Conservation (phyloP, 164 flowering plant genomes). For the Kingdonia uniflora region DNA sequence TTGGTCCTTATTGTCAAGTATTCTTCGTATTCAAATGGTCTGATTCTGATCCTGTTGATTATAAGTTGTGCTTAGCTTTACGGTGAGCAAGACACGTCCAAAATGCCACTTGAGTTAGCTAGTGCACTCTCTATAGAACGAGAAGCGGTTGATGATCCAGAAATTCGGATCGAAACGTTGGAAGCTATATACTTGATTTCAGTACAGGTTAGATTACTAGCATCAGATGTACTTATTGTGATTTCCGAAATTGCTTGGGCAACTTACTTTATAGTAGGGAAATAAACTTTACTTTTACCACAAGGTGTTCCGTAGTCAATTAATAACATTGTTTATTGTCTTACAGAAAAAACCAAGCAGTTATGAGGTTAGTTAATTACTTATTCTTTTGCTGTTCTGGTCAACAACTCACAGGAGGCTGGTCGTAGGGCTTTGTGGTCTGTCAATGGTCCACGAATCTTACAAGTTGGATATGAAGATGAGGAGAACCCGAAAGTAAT, state of each 20-base stretch:
- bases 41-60: too few species aligned
- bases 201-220: conserved; percentile 45
- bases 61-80: conserved; percentile 38
- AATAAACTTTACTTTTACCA: too few species aligned
- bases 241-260: too few species aligned
- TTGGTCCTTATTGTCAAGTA: too few species aligned
- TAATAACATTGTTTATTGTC: too few species aligned
- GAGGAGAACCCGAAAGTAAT: conserved; percentile 88
- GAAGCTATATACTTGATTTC: conserved; percentile 78
- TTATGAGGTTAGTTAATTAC: too few species aligned
- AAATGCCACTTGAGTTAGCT: conserved; percentile 89
- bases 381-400: too few species aligned
- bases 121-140: conserved; percentile 83
- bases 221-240: not conserved
- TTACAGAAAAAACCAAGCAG: too few species aligned
- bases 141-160: conserved; percentile 74
- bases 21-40: too few species aligned
- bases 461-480: conserved; percentile 85
- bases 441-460: conserved; percentile 75
- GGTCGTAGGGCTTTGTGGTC: conserved; percentile 93
- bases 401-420: conserved; percentile 44
- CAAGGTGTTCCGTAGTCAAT: too few species aligned
- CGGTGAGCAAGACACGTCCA: conserved; percentile 60
- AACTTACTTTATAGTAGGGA: too few species aligned
- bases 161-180: conserved; percentile 67